Conservation (phyloP, 805 yeast genomes). For the Torulaspora quercuum region DNA sequence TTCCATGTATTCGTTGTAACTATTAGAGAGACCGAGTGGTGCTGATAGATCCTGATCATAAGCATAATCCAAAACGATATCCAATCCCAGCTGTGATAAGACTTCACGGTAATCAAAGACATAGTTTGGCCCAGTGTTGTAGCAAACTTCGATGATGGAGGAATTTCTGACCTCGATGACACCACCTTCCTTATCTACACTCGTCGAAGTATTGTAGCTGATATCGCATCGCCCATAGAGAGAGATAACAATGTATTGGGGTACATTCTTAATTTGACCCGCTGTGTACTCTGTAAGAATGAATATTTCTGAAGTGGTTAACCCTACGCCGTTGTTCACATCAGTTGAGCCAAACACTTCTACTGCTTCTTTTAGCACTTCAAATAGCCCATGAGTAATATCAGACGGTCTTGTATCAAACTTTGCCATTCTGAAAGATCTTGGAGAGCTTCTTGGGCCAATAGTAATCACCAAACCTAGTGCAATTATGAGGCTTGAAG, state of each 20-base stretch:
- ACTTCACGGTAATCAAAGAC: constrained; percentile 32
- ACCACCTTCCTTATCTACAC: constrained; percentile 8
- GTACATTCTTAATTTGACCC: constrained; percentile 25
- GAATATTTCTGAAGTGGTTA: constrained; percentile 33
- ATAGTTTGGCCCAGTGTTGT: constrained; percentile 18
- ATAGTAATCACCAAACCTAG: constrained; percentile 22
- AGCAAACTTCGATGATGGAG: constrained; percentile 17
- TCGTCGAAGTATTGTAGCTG: constrained; percentile 13
- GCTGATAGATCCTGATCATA: constrained; percentile 18
- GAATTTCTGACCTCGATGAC: constrained; percentile 18
- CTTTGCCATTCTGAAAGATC: constrained; percentile 21
- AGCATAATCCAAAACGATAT: constrained; percentile 32
- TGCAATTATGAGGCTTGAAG: constrained; percentile 22
- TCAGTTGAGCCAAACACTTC: constrained; percentile 26
- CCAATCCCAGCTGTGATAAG: constrained; percentile 25
- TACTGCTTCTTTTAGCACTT: constrained; percentile 23
- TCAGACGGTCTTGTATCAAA: constrained; percentile 27
- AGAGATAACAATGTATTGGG: constrained; percentile 28
- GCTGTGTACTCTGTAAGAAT: constrained; percentile 31
- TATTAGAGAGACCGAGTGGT: constrained; percentile 2
- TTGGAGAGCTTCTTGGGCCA: constrained; percentile 26
- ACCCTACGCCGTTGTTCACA: constrained; percentile 31
- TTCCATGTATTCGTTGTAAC: constrained; percentile 19
- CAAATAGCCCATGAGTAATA: constrained; percentile 29
- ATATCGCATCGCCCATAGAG: constrained; percentile 29